These are phyloP conservation scores for Pyricularia sp. DNA, from an alignment of 2,329 filamentous ascomycete genomes.

Conservation along the genomic window DNA sequence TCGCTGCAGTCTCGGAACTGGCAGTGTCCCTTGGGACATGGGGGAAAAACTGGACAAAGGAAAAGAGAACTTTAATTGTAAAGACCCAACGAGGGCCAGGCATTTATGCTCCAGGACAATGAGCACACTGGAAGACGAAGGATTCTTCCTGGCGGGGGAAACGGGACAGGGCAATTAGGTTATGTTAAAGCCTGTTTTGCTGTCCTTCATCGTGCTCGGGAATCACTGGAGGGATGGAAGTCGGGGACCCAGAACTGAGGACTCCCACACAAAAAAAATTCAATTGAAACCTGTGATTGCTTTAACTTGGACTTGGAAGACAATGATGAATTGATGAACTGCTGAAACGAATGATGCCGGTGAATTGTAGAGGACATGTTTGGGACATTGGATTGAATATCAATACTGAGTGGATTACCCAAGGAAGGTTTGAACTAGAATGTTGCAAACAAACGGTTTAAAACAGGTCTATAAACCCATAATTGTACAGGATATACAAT, in stretches of 20 bases:
- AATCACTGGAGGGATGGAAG: neutral
- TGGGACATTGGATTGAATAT: neutral
- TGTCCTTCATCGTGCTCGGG: neutral
- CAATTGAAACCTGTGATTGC: constrained; percentile 1
- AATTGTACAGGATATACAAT: neutral
- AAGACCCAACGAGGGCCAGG: neutral
- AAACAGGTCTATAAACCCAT: neutral
- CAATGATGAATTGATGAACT: no score
- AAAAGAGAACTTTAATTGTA: constrained; percentile 6
- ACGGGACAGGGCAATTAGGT: neutral
- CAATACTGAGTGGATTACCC: neutral
- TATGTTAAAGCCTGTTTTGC: neutral
- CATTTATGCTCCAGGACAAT: neutral
- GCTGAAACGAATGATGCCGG: no score
- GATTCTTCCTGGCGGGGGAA: neutral
- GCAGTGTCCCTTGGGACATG: constrained; percentile 1
- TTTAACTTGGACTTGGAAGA: neutral
- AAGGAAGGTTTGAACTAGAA: neutral
- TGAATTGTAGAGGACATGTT: no score
- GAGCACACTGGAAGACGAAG: constrained; percentile 1
- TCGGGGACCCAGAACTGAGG: constrained; percentile 5
- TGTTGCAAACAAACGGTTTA: neutral
- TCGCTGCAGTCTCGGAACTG: constrained; percentile 4
- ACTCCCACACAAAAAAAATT: constrained; percentile 2
- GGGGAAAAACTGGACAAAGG: constrained; percentile 3